phyloP scores from a whole-genome alignment of 2,329 filamentous ascomycete species.

The Atkinsonella texensis region DNA sequence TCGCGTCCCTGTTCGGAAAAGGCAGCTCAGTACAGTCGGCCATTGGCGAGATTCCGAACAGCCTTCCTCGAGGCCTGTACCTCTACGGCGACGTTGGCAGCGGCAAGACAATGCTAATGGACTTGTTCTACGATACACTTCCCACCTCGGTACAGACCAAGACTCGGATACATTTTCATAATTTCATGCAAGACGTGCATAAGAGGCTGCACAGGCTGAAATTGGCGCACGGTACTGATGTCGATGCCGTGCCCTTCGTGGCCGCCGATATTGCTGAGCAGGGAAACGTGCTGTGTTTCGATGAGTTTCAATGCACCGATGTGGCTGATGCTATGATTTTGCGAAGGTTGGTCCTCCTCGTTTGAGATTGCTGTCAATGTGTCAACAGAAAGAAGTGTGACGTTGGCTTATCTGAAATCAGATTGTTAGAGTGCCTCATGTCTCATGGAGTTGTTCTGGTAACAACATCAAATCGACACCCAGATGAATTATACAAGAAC shows the following conservation, averaged over 20 bases:
- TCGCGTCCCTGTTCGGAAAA: conserved; percentile 50
- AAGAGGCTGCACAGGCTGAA: conserved; percentile 83
- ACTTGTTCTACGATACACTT: conserved; percentile 90
- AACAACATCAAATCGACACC: conserved; percentile 94
- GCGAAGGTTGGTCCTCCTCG: conserved; percentile 39
- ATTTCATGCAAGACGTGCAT: conserved; percentile 98
- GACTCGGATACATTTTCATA: conserved; percentile 94
- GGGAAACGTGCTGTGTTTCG: conserved; percentile 84
- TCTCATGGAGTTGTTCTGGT: conserved; percentile 92
- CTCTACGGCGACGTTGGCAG: conserved; percentile 94
- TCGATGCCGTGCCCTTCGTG: conserved; percentile 84
- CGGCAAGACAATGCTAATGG: conserved; percentile 99
- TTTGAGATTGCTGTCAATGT: neutral
- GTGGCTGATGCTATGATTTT: conserved; percentile 98
- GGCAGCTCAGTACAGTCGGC: conserved; percentile 24
- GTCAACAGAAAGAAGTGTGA: neutral
- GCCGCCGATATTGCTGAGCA: conserved; percentile 86
- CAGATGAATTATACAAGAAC: conserved; percentile 94
- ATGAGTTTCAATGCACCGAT: conserved; percentile 98
- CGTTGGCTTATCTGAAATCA: conserved; percentile 12
- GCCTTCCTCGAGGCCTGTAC: conserved; percentile 80
- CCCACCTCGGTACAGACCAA: conserved; percentile 69
- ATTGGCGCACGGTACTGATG: conserved; percentile 74
- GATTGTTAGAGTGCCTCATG: conserved; percentile 83
- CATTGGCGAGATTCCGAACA: conserved; percentile 48